Evolutionary conservation across 2,329 filamentous ascomycete species (phyloP).

Genomic region (Hymenoscyphus scutula): DNA sequence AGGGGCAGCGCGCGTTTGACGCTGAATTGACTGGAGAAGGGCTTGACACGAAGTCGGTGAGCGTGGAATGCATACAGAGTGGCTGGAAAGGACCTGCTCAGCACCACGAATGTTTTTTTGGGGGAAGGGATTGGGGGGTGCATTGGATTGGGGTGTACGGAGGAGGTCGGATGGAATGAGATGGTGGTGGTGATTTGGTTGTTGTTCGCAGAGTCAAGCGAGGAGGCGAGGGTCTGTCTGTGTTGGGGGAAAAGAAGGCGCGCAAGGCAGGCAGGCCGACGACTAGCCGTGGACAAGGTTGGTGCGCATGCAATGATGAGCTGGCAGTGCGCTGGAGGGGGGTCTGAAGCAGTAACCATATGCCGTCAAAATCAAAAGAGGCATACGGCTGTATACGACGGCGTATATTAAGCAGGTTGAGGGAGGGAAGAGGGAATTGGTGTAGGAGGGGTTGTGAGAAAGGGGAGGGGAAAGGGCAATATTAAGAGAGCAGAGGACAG

Average conservation of each 20-base stretch:
- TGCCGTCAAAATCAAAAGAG: slow-evolving; percentile 43
- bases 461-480: slow-evolving; percentile 5
- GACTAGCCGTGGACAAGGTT: slow-evolving; percentile 34
- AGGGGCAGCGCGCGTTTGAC: slow-evolving; percentile 27
- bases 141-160: background rate
- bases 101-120: slow-evolving; percentile 17
- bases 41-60: slow-evolving; percentile 41
- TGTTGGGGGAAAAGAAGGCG: slow-evolving; percentile 27
- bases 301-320: slow-evolving; percentile 71
- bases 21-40: slow-evolving; percentile 37
- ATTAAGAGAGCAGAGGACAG: background rate
- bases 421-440: slow-evolving; percentile 5
- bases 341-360: slow-evolving; percentile 49
- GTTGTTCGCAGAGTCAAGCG: slow-evolving; percentile 3
- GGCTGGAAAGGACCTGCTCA: slow-evolving; percentile 31
- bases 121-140: background rate
- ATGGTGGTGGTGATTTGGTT: background rate
- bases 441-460: background rate
- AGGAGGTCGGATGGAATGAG: background rate
- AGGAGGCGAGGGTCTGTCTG: slow-evolving; percentile 4
- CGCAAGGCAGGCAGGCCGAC: slow-evolving; percentile 33
- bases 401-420: slow-evolving; percentile 32
- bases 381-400: slow-evolving; percentile 37
- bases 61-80: slow-evolving; percentile 37
- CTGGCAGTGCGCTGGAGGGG: slow-evolving; percentile 66